phyloP scores from a whole-genome alignment of 2,329 filamentous ascomycete genomes.

The Ophiostoma ips region DNA sequence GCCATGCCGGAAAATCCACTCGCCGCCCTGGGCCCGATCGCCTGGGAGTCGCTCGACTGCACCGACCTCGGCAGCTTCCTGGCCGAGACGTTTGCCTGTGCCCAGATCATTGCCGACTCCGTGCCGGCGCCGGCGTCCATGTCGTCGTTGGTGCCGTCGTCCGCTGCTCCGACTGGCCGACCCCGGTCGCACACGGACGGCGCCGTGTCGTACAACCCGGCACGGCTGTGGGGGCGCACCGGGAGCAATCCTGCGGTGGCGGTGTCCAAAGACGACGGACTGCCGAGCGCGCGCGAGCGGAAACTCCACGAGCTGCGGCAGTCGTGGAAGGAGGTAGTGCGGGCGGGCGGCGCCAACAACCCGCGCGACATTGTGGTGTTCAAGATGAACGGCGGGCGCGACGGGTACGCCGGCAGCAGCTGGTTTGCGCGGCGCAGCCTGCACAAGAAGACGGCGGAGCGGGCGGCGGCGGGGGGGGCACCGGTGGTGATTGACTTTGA shows the following conservation, averaged over 20 bases:
- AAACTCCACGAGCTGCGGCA: slow-evolving; percentile 44
- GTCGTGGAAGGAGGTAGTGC: slow-evolving; percentile 81
- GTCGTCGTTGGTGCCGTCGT: neutral
- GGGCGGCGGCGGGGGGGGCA: neutral
- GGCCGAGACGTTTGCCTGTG: slow-evolving; percentile 10
- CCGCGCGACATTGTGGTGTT: slow-evolving; percentile 64
- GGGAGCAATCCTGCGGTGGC: neutral
- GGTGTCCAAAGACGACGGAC: neutral
- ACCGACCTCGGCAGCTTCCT: slow-evolving; percentile 7
- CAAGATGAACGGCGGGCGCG: slow-evolving; percentile 27
- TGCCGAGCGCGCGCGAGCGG: slow-evolving; percentile 25
- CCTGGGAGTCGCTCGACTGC: slow-evolving; percentile 27
- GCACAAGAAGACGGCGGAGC: slow-evolving; percentile 31
- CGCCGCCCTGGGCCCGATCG: slow-evolving; percentile 35
- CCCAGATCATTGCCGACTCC: slow-evolving; percentile 12
- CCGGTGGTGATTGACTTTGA: slow-evolving; percentile 42
- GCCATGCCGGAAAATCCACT: slow-evolving; percentile 23
- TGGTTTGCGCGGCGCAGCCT: slow-evolving; percentile 85
- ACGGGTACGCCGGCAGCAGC: slow-evolving; percentile 67
- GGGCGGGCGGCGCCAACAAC: slow-evolving; percentile 60
- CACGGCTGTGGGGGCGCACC: slow-evolving; percentile 5
- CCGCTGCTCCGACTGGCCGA: slow-evolving; percentile 25
- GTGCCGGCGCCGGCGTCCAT: slow-evolving; percentile 2
- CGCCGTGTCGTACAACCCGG: slow-evolving; percentile 23
- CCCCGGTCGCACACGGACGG: slow-evolving; percentile 42